A percentile compares a stretch with the other conserved stretches of the same genome.
Conservation (phyloP, 345 rosid genomes). For the Iberis pinnata region DNA sequence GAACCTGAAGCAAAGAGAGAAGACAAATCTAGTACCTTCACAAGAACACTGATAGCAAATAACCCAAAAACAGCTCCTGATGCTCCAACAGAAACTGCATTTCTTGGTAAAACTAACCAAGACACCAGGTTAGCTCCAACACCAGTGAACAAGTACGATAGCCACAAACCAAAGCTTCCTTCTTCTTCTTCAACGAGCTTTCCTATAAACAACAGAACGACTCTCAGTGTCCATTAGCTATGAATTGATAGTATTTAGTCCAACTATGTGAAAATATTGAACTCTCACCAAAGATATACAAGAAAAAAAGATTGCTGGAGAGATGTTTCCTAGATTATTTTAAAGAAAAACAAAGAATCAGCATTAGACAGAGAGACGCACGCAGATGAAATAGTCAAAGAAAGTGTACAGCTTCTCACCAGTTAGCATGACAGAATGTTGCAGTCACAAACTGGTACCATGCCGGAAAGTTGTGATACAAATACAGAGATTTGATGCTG, state of each 20-base stretch:
- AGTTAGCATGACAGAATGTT: slow-evolving; percentile 86
- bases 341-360: slow-evolving; percentile 4
- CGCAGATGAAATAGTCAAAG: neutral
- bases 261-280: slow-evolving; percentile 18
- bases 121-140: slow-evolving; percentile 90
- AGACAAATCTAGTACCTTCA: slow-evolving; percentile 45
- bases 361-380: neutral
- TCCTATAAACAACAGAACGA: slow-evolving; percentile 39
- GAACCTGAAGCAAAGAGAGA: slow-evolving; percentile 1
- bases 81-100: slow-evolving; percentile 86
- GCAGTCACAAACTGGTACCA: slow-evolving; percentile 94
- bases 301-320: slow-evolving; percentile 92
- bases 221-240: slow-evolving; percentile 11
- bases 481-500: slow-evolving; percentile 52
- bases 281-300: slow-evolving; percentile 87
- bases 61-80: slow-evolving; percentile 93
- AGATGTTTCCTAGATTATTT: slow-evolving; percentile 70
- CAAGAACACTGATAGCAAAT: slow-evolving; percentile 82
- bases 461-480: slow-evolving; percentile 69
- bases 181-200: slow-evolving; percentile 96
- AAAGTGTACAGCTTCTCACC: slow-evolving; percentile 44
- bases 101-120: slow-evolving; percentile 85
- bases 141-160: slow-evolving; percentile 69
- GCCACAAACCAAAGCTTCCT: slow-evolving; percentile 73
- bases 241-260: slow-evolving; percentile 1